Evolutionary conservation across 78 protist species (phyloP).

Genomic region (Dictyostelium intermedium): DNA sequence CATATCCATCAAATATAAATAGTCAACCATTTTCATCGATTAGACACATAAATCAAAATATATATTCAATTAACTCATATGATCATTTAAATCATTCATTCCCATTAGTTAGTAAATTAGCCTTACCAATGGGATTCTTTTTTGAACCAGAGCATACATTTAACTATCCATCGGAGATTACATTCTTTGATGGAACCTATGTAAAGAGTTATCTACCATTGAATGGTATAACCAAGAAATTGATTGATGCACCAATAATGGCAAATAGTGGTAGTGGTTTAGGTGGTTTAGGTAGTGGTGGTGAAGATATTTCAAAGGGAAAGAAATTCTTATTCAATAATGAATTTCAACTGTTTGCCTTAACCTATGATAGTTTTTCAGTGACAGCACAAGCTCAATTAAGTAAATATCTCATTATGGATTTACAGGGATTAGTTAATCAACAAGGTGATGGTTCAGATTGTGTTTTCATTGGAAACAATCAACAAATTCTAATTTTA

Average conservation of each 20-base stretch:
- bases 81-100: slow-evolving; percentile 22
- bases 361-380: slow-evolving; percentile 39
- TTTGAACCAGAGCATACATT: slow-evolving; percentile 57
- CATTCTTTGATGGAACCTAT: slow-evolving; percentile 52
- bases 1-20: background rate
- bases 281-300: background rate
- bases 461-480: background rate
- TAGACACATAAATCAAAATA: slow-evolving; percentile 55
- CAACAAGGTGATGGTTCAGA: slow-evolving; percentile 76
- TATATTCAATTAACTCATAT: slow-evolving; percentile 62
- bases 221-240: slow-evolving; percentile 24
- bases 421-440: slow-evolving; percentile 21
- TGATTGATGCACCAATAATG: slow-evolving; percentile 14
- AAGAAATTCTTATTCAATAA: slow-evolving; percentile 39
- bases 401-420: slow-evolving; percentile 46
- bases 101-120: slow-evolving; percentile 14
- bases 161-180: slow-evolving; percentile 55
- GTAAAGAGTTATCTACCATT: slow-evolving; percentile 31
- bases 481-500: slow-evolving; percentile 48
- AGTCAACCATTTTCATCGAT: slow-evolving; percentile 9
- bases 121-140: slow-evolving; percentile 58
- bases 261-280: background rate
- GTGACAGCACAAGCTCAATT: slow-evolving; percentile 42
- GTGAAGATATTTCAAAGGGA: slow-evolving; percentile 34
- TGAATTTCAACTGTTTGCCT: slow-evolving; percentile 43